phyloP scores from a whole-genome alignment of 768 basidiomycete species.

The Pulveroboletus sp. region DNA sequence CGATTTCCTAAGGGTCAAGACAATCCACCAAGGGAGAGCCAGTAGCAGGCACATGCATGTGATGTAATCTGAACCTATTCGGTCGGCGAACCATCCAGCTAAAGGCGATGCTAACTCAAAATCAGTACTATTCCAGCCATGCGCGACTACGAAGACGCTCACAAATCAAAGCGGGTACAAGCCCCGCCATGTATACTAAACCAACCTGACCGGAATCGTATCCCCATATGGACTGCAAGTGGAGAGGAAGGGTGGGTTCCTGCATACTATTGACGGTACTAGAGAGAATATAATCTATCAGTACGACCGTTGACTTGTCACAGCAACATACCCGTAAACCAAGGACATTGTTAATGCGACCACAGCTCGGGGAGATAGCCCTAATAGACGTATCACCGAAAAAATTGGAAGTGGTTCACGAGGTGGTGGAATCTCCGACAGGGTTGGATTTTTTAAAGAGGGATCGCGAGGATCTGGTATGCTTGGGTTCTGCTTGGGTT shows the following conservation, averaged over 20 bases:
- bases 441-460: not conserved
- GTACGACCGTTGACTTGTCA: not conserved
- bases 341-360: conserved; percentile 43
- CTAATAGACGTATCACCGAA: conserved; percentile 38
- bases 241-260: conserved; percentile 56
- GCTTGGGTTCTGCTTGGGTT: not conserved
- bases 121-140: not conserved
- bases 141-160: conserved; percentile 19
- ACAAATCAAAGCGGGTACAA: conserved; percentile 65
- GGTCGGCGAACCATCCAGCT: conserved; percentile 56
- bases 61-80: conserved; percentile 52
- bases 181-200: conserved; percentile 60
- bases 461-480: not conserved
- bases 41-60: conserved; percentile 44
- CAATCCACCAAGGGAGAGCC: conserved; percentile 59
- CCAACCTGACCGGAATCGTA: conserved; percentile 51
- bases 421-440: conserved; percentile 10
- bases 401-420: conserved; percentile 35
- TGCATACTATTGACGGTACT: conserved; percentile 47
- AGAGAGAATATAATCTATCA: not conserved
- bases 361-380: conserved; percentile 46
- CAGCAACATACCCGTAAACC: conserved; percentile 47
- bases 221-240: conserved; percentile 46
- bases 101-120: conserved; percentile 47
- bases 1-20: conserved; percentile 52